A percentile compares a stretch with the other conserved stretches of the same genome.
phyloP scores from a whole-genome alignment of 1,284 basidiomycete genomes.

The Trametes hirsuta region DNA sequence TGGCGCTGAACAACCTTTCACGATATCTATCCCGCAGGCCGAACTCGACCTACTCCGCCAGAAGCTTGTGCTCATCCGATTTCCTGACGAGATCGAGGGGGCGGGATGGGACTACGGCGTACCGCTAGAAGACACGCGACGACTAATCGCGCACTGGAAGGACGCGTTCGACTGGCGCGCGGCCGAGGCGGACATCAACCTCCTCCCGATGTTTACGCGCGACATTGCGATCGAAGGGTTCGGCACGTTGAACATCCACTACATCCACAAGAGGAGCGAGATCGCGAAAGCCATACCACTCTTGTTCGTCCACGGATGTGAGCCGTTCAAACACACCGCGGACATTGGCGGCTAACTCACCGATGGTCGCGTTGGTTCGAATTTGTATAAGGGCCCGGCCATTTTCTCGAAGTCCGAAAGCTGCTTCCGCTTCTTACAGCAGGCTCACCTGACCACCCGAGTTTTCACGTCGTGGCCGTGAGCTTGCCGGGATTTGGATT shows the following conservation, averaged over 20 bases:
- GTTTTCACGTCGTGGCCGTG: conserved; percentile 44
- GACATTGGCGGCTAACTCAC: background rate
- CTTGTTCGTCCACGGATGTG: conserved; percentile 58
- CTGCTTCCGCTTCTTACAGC: conserved; percentile 19
- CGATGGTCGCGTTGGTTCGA: background rate
- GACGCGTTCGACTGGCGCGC: conserved; percentile 51
- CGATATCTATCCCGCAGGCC: conserved; percentile 44
- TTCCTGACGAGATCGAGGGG: conserved; percentile 53
- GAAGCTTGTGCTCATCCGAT: conserved; percentile 44
- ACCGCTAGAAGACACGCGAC: conserved; percentile 48
- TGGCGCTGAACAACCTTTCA: conserved; percentile 44
- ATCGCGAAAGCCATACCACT: conserved; percentile 49
- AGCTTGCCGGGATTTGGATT: conserved; percentile 42
- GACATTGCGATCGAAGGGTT: conserved; percentile 47
- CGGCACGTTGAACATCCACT: conserved; percentile 50
- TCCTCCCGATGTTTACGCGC: conserved; percentile 51
- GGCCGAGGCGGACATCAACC: conserved; percentile 47
- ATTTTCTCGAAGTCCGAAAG: conserved; percentile 40
- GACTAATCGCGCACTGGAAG: conserved; percentile 48
- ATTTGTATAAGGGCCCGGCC: conserved; percentile 38
- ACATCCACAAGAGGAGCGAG: conserved; percentile 50
- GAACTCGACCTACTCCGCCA: conserved; percentile 40
- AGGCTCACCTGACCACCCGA: conserved; percentile 10
- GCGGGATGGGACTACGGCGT: conserved; percentile 50
- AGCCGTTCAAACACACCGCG: conserved; percentile 12